A percentile compares a stretch with the other conserved stretches of the same genome.
These are phyloP conservation scores for Xylaria sp. DNA, from an alignment of 2,329 filamentous ascomycete species.

Conservation along the genomic window DNA sequence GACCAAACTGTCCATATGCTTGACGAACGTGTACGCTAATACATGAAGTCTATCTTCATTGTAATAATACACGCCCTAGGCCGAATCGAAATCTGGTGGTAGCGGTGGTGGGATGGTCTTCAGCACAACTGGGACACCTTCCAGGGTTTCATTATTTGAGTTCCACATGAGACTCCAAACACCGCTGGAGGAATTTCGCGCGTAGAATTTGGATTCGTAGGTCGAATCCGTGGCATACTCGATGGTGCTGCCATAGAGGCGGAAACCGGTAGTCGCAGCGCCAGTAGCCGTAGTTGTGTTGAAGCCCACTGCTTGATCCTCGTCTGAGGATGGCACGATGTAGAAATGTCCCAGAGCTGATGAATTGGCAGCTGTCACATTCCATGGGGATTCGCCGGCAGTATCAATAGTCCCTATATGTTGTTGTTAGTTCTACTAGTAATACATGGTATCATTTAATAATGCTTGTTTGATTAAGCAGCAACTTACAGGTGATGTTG, in stretches of 20 bases:
- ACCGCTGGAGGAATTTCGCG: constrained; percentile 12
- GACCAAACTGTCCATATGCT: neutral
- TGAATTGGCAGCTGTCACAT: constrained; percentile 14
- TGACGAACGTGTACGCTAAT: neutral
- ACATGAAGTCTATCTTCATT: neutral
- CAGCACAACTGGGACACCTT: constrained; percentile 17
- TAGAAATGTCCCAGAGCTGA: constrained; percentile 15
- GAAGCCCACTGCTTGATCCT: constrained; percentile 12
- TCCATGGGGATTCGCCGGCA: constrained; percentile 6
- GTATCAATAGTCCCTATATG: constrained; percentile 18
- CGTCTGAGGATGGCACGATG: constrained; percentile 5
- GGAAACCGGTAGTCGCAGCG: constrained; percentile 13
- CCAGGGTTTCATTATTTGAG: neutral
- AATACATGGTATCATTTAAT: neutral
- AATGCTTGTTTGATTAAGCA: neutral
- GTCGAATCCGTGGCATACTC: constrained; percentile 12
- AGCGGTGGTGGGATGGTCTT: constrained; percentile 9
- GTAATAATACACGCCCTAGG: neutral
- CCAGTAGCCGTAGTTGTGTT: constrained; percentile 7
- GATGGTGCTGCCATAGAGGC: constrained; percentile 19
- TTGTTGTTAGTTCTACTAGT: neutral
- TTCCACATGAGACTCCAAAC: constrained; percentile 23
- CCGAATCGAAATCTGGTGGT: neutral
- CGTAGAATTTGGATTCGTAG: constrained; percentile 23
- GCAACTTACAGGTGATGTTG: constrained; percentile 18